These are phyloP conservation scores for Tephrocybe sp. DNA, from an alignment of 768 basidiomycete species.

Conservation along the genomic window DNA sequence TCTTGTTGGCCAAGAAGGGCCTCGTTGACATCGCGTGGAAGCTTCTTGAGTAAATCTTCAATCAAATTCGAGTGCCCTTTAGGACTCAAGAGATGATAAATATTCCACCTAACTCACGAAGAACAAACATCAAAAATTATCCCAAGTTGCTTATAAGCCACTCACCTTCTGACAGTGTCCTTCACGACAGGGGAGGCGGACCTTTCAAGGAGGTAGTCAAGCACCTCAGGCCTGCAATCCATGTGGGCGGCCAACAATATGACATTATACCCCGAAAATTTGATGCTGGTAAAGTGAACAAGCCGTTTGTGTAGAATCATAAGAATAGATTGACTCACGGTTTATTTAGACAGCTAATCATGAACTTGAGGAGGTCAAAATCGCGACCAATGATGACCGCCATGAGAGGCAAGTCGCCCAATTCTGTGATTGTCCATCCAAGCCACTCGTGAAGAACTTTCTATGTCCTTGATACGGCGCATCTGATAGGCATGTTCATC, in stretches of 20 bases:
- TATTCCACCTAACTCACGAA: conserved; percentile 47
- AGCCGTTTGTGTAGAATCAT: too few species aligned
- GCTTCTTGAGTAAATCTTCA: conserved; percentile 44
- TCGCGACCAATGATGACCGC: conserved; percentile 39
- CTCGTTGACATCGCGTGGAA: conserved; percentile 50
- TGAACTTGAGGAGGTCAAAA: conserved; percentile 38
- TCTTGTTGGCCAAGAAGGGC: conserved; percentile 44
- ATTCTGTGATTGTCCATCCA: conserved; percentile 45
- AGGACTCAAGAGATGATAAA: conserved; percentile 48
- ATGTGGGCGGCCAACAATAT: conserved; percentile 41
- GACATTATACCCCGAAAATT: conserved; percentile 45
- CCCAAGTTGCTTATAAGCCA: not conserved
- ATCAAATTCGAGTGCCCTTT: conserved; percentile 30
- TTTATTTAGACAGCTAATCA: conserved; percentile 40
- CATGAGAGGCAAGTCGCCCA: conserved; percentile 55
- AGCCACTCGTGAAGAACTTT: conserved; percentile 46
- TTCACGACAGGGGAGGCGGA: conserved; percentile 43
- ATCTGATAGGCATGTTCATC: conserved; percentile 43
- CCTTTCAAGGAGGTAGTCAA: conserved; percentile 53
- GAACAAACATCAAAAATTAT: not conserved
- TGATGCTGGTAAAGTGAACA: conserved; percentile 32
- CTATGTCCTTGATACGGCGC: conserved; percentile 37
- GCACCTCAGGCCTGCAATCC: conserved; percentile 26
- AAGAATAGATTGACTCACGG: conserved; percentile 31
- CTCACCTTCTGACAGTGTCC: conserved; percentile 45